Base-by-base conservation (phyloP, 345 rosid species). In the Triadica sebifera region DNA sequence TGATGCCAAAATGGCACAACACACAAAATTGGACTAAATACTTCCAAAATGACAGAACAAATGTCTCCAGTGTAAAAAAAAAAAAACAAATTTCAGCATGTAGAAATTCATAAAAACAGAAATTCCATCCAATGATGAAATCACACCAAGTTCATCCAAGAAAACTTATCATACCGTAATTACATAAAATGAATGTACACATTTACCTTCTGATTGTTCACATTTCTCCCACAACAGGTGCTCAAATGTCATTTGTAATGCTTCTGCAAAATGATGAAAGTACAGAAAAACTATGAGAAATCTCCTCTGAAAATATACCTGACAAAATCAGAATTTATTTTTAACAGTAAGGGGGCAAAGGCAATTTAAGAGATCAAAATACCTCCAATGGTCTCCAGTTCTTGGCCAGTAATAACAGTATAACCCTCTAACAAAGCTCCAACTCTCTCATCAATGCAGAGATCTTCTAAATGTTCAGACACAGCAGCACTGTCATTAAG, bases 381-480 rank as follows among this genome's bases (percentile, higher is more conserved):
- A 96, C 99, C 99, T 85, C 89, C 87, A 80, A 96, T 73, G 59
- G 83, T 85, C 77, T 96, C 97, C 72, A 93, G 85, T 81, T 96
- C 98, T 77, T 74, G 87, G 80, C 97, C 98, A 25, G 94, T 94
- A 58, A 81, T 67, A 61, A 90, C 66, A 66, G 80, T 80, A 80
- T 78, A 79, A 78, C 96, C 99, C 62, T 88, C 89, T 78, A 96
- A 78, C 72, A 96, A 84, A 78, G 86, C 89, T 75, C 83, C 82
- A 57, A 96, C 86, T 79, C 99, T 87, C 58, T 82, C 78, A 70
- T 96, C 97, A 75, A 96, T 83, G 76, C 80, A 85, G 73, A 87
- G 86, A 87, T 87, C 88, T 81, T 83, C 90, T 17, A 51, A 38
- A 69, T 82, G 59, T 65, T 84, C 92, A 73, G 75, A 63, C 17